A percentile compares a stretch with the other conserved stretches of the same genome.
These are phyloP conservation scores for Sedum album DNA, from an alignment of 164 flowering plant species.

Conservation along the genomic window DNA sequence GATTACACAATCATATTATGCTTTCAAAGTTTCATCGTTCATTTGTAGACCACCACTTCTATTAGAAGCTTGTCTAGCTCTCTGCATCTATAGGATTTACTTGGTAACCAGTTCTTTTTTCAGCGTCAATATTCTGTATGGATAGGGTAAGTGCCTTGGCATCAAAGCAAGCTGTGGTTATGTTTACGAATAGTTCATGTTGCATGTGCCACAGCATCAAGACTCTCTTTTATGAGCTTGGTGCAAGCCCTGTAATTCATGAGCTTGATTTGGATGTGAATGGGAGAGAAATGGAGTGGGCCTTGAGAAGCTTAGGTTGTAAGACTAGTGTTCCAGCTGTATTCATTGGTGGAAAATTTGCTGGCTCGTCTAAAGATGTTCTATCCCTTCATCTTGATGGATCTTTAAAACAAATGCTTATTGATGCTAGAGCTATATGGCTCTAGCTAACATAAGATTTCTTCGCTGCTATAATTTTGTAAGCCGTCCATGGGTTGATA, in stretches of 20 bases:
- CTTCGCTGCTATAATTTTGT: background rate
- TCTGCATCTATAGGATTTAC: background rate
- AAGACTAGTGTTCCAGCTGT: slow-evolving; percentile 50
- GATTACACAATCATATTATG: background rate
- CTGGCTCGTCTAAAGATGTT: slow-evolving; percentile 49
- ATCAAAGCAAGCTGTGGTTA: slow-evolving; percentile 46
- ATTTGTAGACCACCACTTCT: background rate
- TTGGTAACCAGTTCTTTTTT: background rate
- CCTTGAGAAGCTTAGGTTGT: slow-evolving; percentile 33
- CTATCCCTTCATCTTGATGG: slow-evolving; percentile 56
- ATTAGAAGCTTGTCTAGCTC: background rate
- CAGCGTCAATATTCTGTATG: slow-evolving; percentile 18
- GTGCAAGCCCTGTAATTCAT: slow-evolving; percentile 57
- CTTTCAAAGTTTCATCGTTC: background rate
- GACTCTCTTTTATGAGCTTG: slow-evolving; percentile 47
- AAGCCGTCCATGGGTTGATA: background rate
- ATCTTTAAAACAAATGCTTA: slow-evolving; percentile 47
- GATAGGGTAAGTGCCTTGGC: slow-evolving; percentile 41
- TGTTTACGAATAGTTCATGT: slow-evolving; percentile 57
- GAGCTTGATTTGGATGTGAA: slow-evolving; percentile 41
- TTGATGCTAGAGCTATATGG: slow-evolving; percentile 55
- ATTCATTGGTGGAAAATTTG: slow-evolving; percentile 43
- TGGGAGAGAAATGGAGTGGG: slow-evolving; percentile 50
- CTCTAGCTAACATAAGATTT: slow-evolving; percentile 20
- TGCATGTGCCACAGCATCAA: slow-evolving; percentile 60